Evolutionary conservation across 2,329 filamentous ascomycete genomes (phyloP), one percentile per base, ranked within the genome.

Genomic region (Ophiostoma angusticollis): DNA sequence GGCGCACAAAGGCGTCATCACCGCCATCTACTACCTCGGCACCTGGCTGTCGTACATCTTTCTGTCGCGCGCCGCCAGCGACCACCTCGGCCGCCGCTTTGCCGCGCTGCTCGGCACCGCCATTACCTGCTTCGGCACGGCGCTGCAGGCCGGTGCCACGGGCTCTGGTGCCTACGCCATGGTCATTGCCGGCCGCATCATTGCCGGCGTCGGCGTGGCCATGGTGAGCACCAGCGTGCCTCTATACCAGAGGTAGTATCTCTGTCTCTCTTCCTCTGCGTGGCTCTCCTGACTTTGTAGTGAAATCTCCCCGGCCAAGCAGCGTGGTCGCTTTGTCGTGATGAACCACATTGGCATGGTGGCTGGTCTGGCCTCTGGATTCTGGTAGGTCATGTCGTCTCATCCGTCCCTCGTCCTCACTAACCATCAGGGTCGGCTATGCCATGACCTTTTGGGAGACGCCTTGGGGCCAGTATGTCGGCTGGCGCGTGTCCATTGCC

Each of bases 311-410:
- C 70, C 71, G 0, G 67, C 70, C 0, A 60, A 58, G 11, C 58
- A 72, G 41, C 60, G 72, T 7, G 72, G 72, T 3, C 62, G 62
- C 43, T 70, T 70, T 42, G 70, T 76, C 1, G 69, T 74, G 9
- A 61, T 75, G 53, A 75, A 75, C 47, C 72, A 76, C 37, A 61
- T 74, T 31, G 72, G 72, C 3, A 67, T 76, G 42, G 64, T 75
- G 18, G 60, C 62, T 2, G 72, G 72, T 3, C 52, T 74, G 6
- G 68, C 70, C 1, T 49, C 51, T 5, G 71, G 70, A 0, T 70
- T 74, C 41, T 74, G 71, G 70, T 73, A 52, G 25, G 58, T 42
- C 17, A 14, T 21, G 6, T 5, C 3, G 21, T 12, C 24, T 9
- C 14, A 31, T 45, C 4, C 9, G 9, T 19, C 9, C 8, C 30